Base-by-base conservation (phyloP, 108 stramenopile genomes). In the Nitzschia sp. region DNA sequence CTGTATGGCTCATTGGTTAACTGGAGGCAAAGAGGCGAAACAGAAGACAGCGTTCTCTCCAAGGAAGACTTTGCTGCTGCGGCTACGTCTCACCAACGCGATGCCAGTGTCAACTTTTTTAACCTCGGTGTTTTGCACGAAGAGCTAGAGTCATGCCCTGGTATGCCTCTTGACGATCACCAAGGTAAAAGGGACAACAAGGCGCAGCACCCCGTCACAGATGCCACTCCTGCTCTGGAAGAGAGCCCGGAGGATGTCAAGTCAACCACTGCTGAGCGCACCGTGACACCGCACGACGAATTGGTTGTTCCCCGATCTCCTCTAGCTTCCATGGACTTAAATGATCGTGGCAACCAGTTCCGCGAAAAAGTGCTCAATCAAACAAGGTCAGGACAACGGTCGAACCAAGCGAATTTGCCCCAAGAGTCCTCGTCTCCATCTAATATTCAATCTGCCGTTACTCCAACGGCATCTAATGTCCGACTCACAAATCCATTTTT, bases 1-100 rank as follows among this genome's bases (percentile, higher is more conserved):
- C 5, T 78, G 73, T 44, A 43, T 73, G 48, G 63, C 29, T 10
- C 77, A 78, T 57, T 68, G 77, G 64, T 39, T 81, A 24, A 34
- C 29, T 34, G 29, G 29, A 34, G 29, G 29, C 1, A 34, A 34
- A 34, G 29, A 5, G 1, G 29, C 29, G 29, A 34, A 34, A 5
- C 29, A 34, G 29, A 67, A 38, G 57, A 59, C 39, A 55, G 54
- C 7, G 10, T 21, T 3, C 24, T 52, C 19, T 56, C 66, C 41
- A 51, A 67, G 26, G 51, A 65, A 37, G 63, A 51, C 25, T 65
- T 65, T 65, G 51, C 51, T 1, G 63, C 63, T 17, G 63, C 51
- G 25, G 63, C 51, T 6, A 65, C 63, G 3, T 51, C 24, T 6
- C 50, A 34, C 29, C 63, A 65, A 37, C 63, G 50, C 2, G 50